Conservation (phyloP, 164 flowering plant species). For the Amborella trichopoda region DNA sequence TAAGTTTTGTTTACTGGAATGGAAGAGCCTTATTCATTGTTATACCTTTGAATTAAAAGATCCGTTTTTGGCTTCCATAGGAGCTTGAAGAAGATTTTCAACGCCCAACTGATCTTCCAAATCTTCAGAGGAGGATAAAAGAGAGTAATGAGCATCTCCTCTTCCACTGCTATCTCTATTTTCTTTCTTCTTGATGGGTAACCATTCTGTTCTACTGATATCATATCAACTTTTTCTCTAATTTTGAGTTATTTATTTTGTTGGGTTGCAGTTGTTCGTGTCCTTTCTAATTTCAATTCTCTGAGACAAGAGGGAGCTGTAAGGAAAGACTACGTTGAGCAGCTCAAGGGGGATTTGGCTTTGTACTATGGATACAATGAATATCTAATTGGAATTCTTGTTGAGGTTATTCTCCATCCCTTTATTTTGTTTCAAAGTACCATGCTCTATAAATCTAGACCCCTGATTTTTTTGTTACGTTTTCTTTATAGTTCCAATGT, state of each 20-base stretch:
- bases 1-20: too few species aligned
- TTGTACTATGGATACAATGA: slow-evolving; percentile 97
- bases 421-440: too few species aligned
- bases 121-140: slow-evolving; percentile 65
- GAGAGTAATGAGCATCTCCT: slow-evolving; percentile 42
- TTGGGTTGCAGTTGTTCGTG: slow-evolving; percentile 50
- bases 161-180: not conserved
- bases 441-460: too few species aligned
- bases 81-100: slow-evolving; percentile 73
- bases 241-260: not conserved
- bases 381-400: slow-evolving; percentile 59
- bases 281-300: slow-evolving; percentile 68
- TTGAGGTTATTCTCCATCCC: slow-evolving; percentile 90
- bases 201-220: not conserved
- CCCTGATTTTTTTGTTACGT: too few species aligned
- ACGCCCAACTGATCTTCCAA: slow-evolving; percentile 67
- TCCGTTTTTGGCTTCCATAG: slow-evolving; percentile 19
- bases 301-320: slow-evolving; percentile 61
- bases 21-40: too few species aligned
- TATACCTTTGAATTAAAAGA: too few species aligned
- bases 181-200: not conserved
- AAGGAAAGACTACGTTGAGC: slow-evolving; percentile 71
- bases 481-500: not conserved
- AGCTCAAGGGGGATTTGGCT: slow-evolving; percentile 61
- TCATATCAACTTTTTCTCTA: not conserved